These are phyloP conservation scores for Cordyceps javanica DNA, from an alignment of 2,329 filamentous ascomycete genomes.

Conservation along the genomic window DNA sequence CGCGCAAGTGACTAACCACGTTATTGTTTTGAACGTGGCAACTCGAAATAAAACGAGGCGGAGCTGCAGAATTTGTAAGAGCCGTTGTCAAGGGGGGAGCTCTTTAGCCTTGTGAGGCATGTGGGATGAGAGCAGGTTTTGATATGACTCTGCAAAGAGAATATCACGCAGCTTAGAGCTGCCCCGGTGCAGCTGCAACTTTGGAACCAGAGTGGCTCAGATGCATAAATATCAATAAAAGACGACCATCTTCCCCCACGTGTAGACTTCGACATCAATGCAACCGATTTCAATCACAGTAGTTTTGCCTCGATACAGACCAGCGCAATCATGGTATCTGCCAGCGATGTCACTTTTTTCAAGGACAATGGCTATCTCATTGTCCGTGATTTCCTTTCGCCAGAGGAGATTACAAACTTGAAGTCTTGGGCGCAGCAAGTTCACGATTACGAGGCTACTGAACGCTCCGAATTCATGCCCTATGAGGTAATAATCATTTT, in stretches of 20 bases:
- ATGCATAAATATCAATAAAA: too few relatives aligned
- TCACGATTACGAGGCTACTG: conserved; percentile 15
- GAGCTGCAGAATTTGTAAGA: neutral
- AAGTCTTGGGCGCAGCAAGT: conserved; percentile 17
- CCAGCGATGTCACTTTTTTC: conserved; percentile 13
- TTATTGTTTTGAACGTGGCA: neutral
- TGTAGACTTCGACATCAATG: neutral
- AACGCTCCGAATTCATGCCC: conserved; percentile 15
- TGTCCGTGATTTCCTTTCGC: conserved; percentile 15
- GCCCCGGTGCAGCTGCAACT: too few relatives aligned
- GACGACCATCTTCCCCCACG: neutral
- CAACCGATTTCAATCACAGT: neutral
- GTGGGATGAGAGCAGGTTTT: neutral
- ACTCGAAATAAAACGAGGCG: neutral
- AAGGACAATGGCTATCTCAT: conserved; percentile 16
- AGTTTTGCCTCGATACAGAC: too few relatives aligned
- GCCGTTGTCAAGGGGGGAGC: neutral
- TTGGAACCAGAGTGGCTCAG: too few relatives aligned
- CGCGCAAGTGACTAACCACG: neutral
- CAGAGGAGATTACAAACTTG: conserved; percentile 9
- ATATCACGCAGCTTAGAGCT: too few relatives aligned
- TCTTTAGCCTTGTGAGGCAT: neutral
- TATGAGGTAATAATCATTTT: conserved; percentile 8
- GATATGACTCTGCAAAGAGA: neutral
- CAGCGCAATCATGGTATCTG: conserved; percentile 12